phyloP scores from a whole-genome alignment of 140 eudicot species.

The Anethum foeniculum region DNA sequence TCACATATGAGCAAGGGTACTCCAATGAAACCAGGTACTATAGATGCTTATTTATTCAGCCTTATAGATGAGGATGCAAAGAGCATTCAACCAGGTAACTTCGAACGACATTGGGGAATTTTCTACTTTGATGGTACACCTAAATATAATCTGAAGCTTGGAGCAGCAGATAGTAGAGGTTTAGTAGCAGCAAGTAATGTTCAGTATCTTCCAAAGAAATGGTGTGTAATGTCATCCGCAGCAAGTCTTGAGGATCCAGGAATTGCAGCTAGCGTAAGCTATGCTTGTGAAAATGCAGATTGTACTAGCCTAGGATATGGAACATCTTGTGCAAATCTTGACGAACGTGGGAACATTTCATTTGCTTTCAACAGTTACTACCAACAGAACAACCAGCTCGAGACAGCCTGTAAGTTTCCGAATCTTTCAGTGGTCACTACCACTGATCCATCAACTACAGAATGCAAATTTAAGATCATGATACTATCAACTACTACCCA shows the following conservation, averaged over 20 bases:
- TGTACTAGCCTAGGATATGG: slow-evolving; percentile 42
- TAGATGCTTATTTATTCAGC: slow-evolving; percentile 44
- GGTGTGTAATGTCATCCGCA: slow-evolving; percentile 18
- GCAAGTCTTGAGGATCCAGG: slow-evolving; percentile 29
- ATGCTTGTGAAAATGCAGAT: slow-evolving; percentile 39
- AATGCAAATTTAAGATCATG: slow-evolving; percentile 10
- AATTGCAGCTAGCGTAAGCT: slow-evolving; percentile 31
- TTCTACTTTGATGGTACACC: slow-evolving; percentile 46
- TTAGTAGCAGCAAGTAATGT: slow-evolving; percentile 28
- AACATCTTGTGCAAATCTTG: slow-evolving; percentile 31
- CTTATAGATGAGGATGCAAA: slow-evolving; percentile 57
- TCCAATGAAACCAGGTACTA: slow-evolving; percentile 42
- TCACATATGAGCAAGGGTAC: slow-evolving; percentile 43
- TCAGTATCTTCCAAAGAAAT: slow-evolving; percentile 7
- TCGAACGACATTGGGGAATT: slow-evolving; percentile 69
- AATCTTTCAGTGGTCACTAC: slow-evolving; percentile 20
- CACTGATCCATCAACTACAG: slow-evolving; percentile 12
- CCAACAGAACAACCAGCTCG: slow-evolving; percentile 36
- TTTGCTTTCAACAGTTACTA: slow-evolving; percentile 46
- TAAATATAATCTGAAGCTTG: slow-evolving; percentile 42
- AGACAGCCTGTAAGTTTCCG: slow-evolving; percentile 32
- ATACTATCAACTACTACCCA: neutral
- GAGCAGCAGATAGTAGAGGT: slow-evolving; percentile 26
- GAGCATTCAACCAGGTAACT: slow-evolving; percentile 59
- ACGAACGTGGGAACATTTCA: slow-evolving; percentile 32